Percentiles rank a stretch among this genome's conserved stretches.
Conservation (phyloP, 2,329 filamentous ascomycete species). For the Colletotrichum sp. region DNA sequence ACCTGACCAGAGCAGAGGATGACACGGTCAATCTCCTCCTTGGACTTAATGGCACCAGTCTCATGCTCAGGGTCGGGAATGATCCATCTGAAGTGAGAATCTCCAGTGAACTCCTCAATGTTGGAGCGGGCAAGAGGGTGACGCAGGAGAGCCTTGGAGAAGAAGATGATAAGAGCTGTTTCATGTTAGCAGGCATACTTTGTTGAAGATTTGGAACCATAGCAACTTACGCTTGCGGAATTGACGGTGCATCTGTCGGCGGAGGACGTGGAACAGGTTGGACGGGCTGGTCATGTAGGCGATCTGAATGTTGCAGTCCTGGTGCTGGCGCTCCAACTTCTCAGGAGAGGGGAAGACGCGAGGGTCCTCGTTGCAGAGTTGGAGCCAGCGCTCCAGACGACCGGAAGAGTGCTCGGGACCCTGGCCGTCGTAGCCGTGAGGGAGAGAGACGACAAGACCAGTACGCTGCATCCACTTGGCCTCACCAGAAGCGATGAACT, state of each 20-base stretch:
- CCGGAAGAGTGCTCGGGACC: slow-evolving; percentile 98
- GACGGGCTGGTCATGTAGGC: slow-evolving; percentile 95
- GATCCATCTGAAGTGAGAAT: slow-evolving; percentile 96
- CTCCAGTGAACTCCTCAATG: slow-evolving; percentile 88
- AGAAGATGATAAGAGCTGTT: slow-evolving; percentile 91
- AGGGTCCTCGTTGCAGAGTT: slow-evolving; percentile 96
- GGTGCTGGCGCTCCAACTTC: slow-evolving; percentile 94
- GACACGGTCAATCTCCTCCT: slow-evolving; percentile 90
- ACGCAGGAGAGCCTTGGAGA: slow-evolving; percentile 95
- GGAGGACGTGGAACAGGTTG: slow-evolving; percentile 95
- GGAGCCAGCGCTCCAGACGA: slow-evolving; percentile 95
- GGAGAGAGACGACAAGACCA: slow-evolving; percentile 93
- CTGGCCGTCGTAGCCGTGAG: slow-evolving; percentile 97
- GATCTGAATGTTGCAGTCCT: slow-evolving; percentile 99
- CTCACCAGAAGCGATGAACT: slow-evolving; percentile 97
- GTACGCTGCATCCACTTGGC: slow-evolving; percentile 99
- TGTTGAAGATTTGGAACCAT: slow-evolving; percentile 24
- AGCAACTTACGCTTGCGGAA: slow-evolving; percentile 90
- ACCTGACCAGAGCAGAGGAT: slow-evolving; percentile 96
- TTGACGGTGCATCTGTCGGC: slow-evolving; percentile 97
- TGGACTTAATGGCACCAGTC: slow-evolving; percentile 73
- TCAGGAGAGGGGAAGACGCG: slow-evolving; percentile 87
- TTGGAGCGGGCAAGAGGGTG: slow-evolving; percentile 90
- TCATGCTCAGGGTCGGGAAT: slow-evolving; percentile 89
- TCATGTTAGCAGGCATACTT: slow-evolving; percentile 25